Conservation (phyloP, 805 yeast species). For the Starmerella floricola region DNA sequence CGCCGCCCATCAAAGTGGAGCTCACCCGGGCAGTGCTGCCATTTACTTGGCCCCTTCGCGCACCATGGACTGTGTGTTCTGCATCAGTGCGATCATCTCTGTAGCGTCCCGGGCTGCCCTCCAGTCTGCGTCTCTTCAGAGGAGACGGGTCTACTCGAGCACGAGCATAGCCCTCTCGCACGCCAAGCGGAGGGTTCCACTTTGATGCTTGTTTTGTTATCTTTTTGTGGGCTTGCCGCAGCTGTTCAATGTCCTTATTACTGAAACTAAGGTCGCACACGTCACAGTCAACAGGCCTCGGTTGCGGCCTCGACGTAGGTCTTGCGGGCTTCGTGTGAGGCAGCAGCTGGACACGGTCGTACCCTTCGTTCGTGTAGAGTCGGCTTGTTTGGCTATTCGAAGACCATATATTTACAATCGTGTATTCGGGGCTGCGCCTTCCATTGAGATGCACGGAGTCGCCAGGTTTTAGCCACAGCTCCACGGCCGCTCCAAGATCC, state of each 20-base stretch:
- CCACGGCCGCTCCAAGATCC: constrained; percentile 5
- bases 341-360: background rate
- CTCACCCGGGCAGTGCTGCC: too few species aligned
- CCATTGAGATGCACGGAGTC: constrained; percentile 11
- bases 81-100: too few species aligned
- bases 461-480: constrained; percentile 8
- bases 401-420: background rate
- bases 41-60: too few species aligned
- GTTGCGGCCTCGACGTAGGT: background rate
- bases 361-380: background rate
- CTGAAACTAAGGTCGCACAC: constrained; percentile 11
- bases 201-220: too few species aligned
- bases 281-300: background rate
- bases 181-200: too few species aligned
- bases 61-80: too few species aligned
- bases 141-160: too few species aligned
- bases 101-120: too few species aligned
- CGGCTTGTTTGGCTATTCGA: background rate
- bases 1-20: too few species aligned
- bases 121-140: too few species aligned
- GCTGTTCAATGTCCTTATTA: constrained; percentile 1
- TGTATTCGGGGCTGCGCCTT: background rate
- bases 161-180: too few species aligned
- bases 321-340: background rate
- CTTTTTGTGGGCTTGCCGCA: background rate